phyloP scores from a whole-genome alignment of 768 basidiomycete species.

The Chlorophyllum brunneum region DNA sequence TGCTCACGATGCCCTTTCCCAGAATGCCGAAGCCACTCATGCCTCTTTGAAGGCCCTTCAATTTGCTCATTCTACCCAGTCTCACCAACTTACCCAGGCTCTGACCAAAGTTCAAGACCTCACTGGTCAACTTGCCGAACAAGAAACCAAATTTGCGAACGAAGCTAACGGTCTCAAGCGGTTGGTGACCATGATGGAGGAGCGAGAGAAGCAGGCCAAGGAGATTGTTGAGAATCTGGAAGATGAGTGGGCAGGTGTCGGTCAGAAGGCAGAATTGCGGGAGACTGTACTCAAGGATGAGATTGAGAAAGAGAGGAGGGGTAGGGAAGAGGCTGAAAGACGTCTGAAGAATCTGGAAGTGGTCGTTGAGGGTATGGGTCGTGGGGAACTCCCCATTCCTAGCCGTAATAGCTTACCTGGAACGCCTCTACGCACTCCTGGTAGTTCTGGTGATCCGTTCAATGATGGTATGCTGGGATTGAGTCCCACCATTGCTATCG shows the following conservation, averaged over 20 bases:
- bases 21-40: constrained; percentile 63
- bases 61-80: constrained; percentile 64
- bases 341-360: constrained; percentile 67
- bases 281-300: constrained; percentile 68
- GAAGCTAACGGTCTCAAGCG: constrained; percentile 74
- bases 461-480: constrained; percentile 60
- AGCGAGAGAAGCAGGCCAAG: constrained; percentile 82
- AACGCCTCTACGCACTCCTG: constrained; percentile 43
- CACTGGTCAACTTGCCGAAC: constrained; percentile 75
- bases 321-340: constrained; percentile 69
- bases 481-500: constrained; percentile 87
- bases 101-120: constrained; percentile 72
- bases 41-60: constrained; percentile 71
- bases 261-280: constrained; percentile 62
- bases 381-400: constrained; percentile 66
- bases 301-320: constrained; percentile 64
- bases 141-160: constrained; percentile 76
- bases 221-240: constrained; percentile 80
- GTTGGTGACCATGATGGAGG: constrained; percentile 82
- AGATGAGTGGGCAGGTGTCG: constrained; percentile 73
- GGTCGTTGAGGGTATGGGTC: constrained; percentile 67
- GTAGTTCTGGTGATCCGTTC: constrained; percentile 35
- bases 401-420: constrained; percentile 39
- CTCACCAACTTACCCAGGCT: constrained; percentile 74
- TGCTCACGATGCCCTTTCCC: constrained; percentile 66